These are phyloP conservation scores for Metschnikowia rubicola DNA, from an alignment of 805 yeast genomes.

Conservation along the genomic window DNA sequence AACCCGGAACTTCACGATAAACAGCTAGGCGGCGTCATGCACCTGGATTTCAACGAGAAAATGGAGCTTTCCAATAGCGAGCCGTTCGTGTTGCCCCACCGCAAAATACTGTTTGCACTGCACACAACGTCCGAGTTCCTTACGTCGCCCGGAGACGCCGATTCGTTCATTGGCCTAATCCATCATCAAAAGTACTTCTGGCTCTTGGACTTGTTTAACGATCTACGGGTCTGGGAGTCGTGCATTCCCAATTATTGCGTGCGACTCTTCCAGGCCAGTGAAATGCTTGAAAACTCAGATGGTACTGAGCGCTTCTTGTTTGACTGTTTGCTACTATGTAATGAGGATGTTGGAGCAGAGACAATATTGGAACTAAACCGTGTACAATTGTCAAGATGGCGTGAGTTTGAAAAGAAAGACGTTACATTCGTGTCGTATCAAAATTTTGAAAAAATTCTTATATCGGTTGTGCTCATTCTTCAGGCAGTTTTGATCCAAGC, in stretches of 20 bases:
- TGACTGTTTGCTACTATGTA: constrained; percentile 31
- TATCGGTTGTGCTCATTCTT: constrained; percentile 30
- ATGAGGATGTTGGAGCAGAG: constrained; percentile 10
- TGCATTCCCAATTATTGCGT: constrained; percentile 34
- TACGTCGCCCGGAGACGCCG: constrained; percentile 18
- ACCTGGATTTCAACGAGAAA: constrained; percentile 2
- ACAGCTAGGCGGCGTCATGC: constrained; percentile 9
- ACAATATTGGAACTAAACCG: constrained; percentile 3
- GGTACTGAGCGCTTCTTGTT: constrained; percentile 21
- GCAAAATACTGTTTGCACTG: background rate
- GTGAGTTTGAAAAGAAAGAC: constrained; percentile 11
- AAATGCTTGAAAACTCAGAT: constrained; percentile 4
- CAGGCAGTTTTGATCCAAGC: constrained; percentile 19
- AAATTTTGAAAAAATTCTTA: constrained; percentile 27
- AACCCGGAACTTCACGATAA: constrained; percentile 13
- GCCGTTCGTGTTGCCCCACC: background rate
- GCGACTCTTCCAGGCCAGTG: constrained; percentile 10
- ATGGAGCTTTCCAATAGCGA: background rate
- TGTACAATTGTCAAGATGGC: constrained; percentile 28
- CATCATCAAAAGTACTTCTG: constrained; percentile 36
- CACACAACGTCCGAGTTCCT: background rate
- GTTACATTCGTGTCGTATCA: constrained; percentile 13
- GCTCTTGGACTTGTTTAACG: constrained; percentile 40
- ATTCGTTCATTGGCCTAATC: constrained; percentile 23
- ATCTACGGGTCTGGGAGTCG: constrained; percentile 35